phyloP scores from a whole-genome alignment of 768 basidiomycete species.

The Boletus vermiculosoides region DNA sequence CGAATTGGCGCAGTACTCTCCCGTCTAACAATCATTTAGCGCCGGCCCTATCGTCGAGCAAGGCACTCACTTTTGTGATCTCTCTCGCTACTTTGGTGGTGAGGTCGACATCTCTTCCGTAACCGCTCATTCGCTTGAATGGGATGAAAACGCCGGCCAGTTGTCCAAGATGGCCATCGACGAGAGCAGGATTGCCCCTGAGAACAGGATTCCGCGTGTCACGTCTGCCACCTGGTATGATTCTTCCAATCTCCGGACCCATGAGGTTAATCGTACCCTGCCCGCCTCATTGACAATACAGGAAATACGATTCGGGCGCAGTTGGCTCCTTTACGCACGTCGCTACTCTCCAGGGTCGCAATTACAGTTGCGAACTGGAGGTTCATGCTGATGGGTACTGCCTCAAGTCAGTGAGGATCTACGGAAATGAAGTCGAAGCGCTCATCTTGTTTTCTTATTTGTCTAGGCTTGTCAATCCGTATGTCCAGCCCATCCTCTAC shows the following conservation, averaged over 20 bases:
- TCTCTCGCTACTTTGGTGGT: slow-evolving; percentile 96
- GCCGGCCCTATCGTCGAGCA: slow-evolving; percentile 85
- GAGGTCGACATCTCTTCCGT: slow-evolving; percentile 85
- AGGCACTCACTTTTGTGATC: slow-evolving; percentile 96
- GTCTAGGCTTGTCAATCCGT: slow-evolving; percentile 86
- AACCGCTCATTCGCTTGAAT: slow-evolving; percentile 85
- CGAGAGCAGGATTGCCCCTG: slow-evolving; percentile 78
- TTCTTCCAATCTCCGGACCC: slow-evolving; percentile 22
- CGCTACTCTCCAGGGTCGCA: slow-evolving; percentile 85
- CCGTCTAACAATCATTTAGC: slow-evolving; percentile 29
- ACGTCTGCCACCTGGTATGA: slow-evolving; percentile 86
- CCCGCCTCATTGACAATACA: slow-evolving; percentile 31
- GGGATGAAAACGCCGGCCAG: slow-evolving; percentile 84
- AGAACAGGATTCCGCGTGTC: slow-evolving; percentile 91
- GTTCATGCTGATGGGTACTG: slow-evolving; percentile 92
- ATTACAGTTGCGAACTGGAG: slow-evolving; percentile 95
- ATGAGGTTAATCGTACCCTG: slow-evolving; percentile 12
- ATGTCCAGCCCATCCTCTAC: slow-evolving; percentile 86
- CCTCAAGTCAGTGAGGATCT: slow-evolving; percentile 55
- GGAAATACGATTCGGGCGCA: slow-evolving; percentile 95
- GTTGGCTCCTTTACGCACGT: slow-evolving; percentile 91
- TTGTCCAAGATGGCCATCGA: slow-evolving; percentile 81
- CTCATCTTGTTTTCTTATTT: slow-evolving; percentile 9
- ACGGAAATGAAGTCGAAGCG: slow-evolving; percentile 7
- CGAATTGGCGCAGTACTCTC: not conserved